phyloP scores from a whole-genome alignment of 2,329 filamentous ascomycete genomes.

The Grosmannia serpens region DNA sequence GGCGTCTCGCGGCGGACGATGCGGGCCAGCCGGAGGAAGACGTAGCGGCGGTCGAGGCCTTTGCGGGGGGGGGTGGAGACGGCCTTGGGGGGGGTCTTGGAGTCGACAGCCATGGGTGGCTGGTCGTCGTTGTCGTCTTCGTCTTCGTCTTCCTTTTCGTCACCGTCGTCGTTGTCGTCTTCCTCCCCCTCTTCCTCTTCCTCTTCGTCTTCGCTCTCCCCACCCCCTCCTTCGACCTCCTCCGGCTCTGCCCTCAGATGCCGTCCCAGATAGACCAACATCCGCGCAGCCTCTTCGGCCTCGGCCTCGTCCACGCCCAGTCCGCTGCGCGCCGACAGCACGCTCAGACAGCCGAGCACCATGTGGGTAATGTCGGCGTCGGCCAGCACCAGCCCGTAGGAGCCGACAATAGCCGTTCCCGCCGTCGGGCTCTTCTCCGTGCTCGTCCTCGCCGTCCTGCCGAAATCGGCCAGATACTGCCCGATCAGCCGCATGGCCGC shows the following conservation, averaged over 20 bases:
- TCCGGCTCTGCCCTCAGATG: constrained; percentile 45
- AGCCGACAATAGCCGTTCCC: no score
- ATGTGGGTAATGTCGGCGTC: constrained; percentile 51
- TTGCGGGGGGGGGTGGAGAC: constrained; percentile 24
- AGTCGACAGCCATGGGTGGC: constrained; percentile 15
- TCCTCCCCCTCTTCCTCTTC: constrained; percentile 5
- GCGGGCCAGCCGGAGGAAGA: constrained; percentile 67
- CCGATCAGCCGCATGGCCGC: constrained; percentile 64
- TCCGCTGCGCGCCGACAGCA: constrained; percentile 40
- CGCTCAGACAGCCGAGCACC: constrained; percentile 36
- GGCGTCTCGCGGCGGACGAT: constrained; percentile 67
- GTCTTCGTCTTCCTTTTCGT: not conserved
- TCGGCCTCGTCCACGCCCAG: constrained; percentile 58
- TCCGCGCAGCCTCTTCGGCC: constrained; percentile 67
- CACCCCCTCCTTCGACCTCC: constrained; percentile 24
- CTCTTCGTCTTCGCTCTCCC: constrained; percentile 28
- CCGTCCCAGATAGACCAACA: constrained; percentile 69
- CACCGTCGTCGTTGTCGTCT: not conserved
- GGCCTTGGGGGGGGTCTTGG: constrained; percentile 13
- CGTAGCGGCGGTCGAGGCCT: constrained; percentile 37
- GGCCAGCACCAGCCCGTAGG: constrained; percentile 57
- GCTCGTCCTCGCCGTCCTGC: constrained; percentile 24
- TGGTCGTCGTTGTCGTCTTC: not conserved
- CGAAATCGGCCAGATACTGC: constrained; percentile 71
- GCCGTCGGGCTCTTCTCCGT: constrained; percentile 25